Evolutionary conservation across 257 asterid species (phyloP), one percentile per base, ranked within the genome.

Genomic region (Nicotiana tabacum): DNA sequence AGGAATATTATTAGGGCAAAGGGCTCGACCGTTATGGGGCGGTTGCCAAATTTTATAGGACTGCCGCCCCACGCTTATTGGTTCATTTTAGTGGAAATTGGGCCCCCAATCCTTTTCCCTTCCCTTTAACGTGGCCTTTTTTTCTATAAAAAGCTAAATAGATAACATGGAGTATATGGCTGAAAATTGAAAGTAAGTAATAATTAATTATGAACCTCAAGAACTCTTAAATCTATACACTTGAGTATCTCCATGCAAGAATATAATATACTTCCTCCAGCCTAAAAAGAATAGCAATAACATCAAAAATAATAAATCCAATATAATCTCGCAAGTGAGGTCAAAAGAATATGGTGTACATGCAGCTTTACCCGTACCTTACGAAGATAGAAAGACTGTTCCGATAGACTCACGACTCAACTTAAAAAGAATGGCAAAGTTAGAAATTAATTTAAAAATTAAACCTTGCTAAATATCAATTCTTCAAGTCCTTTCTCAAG

Each of bases 11-110:
- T 68, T 68, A 33, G 78, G 78, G 3, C 8, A 39, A 69, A 21
- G 17, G 69, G 37, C 55, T 67, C 32, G 1, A 57, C 56, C 82
- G 1, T 24, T 46, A 88, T 82, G 78, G 78, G 83, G 81, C 83
- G 67, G 84, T 83, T 37, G 77, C 37, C 77, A 68, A 70, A 39
- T 78, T 74, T 79, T 77, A 57, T 62, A 27, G 72, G 67, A 57
- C 61, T 60, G 82, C 82, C 82, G 82, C 82, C 82, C 82, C 82
- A 78, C 58, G 82, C 82, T 81, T 24, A 61, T 57, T 72, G 69
- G 62, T 35, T 27, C 18, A 66, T 21, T 78, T 65, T 15, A 79
- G 13, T 80, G 84, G 76, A 60, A 46, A 18, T 84, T 69, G 84
- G 82, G 78, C 27, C 3, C 81, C 86, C 86, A 21, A 0, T 12